Conservation (phyloP, 192 early-diverging fungal genomes). For the Coemansia sp. region DNA sequence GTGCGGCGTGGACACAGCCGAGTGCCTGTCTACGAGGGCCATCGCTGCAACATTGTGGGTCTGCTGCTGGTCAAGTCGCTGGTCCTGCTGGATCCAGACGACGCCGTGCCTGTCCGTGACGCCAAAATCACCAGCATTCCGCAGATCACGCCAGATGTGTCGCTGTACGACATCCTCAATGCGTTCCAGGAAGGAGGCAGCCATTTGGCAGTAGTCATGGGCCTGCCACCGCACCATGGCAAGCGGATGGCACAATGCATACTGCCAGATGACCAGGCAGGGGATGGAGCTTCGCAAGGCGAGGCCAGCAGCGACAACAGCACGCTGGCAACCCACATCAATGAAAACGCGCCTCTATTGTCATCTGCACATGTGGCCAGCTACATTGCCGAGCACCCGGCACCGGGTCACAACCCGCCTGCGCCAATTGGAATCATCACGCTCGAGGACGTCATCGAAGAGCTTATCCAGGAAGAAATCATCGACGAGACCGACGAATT, state of each 20-base stretch:
- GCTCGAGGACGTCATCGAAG: slow-evolving; percentile 82
- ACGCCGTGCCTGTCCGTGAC: slow-evolving; percentile 61
- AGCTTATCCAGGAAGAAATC: slow-evolving; percentile 79
- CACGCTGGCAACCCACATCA: slow-evolving; percentile 5
- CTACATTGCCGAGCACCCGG: background rate
- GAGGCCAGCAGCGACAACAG: background rate
- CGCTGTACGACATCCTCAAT: slow-evolving; percentile 72
- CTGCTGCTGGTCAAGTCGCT: slow-evolving; percentile 75
- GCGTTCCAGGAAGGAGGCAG: slow-evolving; percentile 81
- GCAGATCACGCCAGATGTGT: slow-evolving; percentile 43
- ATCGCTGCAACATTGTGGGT: slow-evolving; percentile 65
- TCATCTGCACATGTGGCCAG: background rate
- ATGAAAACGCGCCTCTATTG: background rate
- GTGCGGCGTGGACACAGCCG: slow-evolving; percentile 69
- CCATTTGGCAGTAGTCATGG: slow-evolving; percentile 72
- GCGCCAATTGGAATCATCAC: slow-evolving; percentile 72
- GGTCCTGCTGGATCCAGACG: slow-evolving; percentile 72
- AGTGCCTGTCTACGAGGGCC: slow-evolving; percentile 68
- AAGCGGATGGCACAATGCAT: background rate
- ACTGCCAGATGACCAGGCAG: background rate
- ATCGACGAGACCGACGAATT: slow-evolving; percentile 78
- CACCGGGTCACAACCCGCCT: background rate
- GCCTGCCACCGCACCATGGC: slow-evolving; percentile 19
- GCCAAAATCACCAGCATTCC: slow-evolving; percentile 54
- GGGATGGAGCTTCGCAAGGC: background rate